These are phyloP conservation scores for Backusella morwellensis DNA, from an alignment of 192 early-diverging fungal genomes.

Conservation along the genomic window DNA sequence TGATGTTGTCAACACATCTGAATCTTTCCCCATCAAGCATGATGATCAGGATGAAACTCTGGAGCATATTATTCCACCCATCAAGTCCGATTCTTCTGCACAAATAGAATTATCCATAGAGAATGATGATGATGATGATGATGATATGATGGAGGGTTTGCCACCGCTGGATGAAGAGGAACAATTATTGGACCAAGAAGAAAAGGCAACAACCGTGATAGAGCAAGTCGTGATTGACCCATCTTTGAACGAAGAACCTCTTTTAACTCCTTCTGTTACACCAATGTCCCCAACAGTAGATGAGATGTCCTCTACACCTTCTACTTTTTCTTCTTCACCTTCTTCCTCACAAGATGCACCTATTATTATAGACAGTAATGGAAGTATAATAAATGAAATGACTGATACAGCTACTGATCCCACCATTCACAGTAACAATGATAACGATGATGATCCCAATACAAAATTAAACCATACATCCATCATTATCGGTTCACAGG, in stretches of 20 bases:
- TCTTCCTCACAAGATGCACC: neutral
- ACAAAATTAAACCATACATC: neutral
- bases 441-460: neutral
- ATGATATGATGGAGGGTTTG: neutral
- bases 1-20: slow-evolving; percentile 20
- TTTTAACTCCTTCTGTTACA: neutral
- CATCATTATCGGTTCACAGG: neutral
- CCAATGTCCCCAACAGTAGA: neutral
- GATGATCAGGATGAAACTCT: neutral
- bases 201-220: neutral
- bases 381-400: neutral
- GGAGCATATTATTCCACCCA: slow-evolving; percentile 1
- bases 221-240: neutral
- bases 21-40: slow-evolving; percentile 12
- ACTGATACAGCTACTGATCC: neutral
- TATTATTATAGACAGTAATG: neutral
- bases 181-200: neutral
- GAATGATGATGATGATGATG: neutral
- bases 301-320: neutral
- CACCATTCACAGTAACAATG: neutral
- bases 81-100: neutral
- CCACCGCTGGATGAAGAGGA: neutral
- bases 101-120: neutral
- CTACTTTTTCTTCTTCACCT: neutral
- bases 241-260: neutral